These are phyloP conservation scores for Whalleya microplaca DNA, from an alignment of 2,329 filamentous ascomycete genomes.

Conservation along the genomic window DNA sequence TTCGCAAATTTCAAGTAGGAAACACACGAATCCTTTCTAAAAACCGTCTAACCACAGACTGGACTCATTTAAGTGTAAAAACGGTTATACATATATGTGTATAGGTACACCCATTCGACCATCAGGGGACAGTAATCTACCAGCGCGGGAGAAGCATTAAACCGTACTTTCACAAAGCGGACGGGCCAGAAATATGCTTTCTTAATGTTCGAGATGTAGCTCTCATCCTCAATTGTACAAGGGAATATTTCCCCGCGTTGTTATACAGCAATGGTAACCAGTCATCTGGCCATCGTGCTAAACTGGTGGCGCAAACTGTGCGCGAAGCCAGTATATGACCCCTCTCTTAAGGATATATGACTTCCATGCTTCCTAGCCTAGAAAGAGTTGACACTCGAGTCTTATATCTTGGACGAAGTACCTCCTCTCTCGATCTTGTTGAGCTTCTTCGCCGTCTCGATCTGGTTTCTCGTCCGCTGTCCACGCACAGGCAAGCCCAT, in stretches of 20 bases:
- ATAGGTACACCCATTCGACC: not conserved
- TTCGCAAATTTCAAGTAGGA: too few species aligned
- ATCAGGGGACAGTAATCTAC: not conserved
- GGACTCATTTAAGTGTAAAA: too few species aligned
- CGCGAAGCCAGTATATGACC: not conserved
- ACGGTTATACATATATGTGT: too few species aligned
- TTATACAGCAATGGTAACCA: constrained; percentile 1
- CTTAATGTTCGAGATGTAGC: constrained; percentile 1
- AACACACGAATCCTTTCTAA: too few species aligned
- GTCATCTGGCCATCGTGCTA: not conserved
- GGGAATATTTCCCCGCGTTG: constrained; percentile 5
- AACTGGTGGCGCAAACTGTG: not conserved
- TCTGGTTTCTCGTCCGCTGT: constrained; percentile 82
- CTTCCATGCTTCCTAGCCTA: not conserved
- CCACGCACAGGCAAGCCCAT: constrained; percentile 91
- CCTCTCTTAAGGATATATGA: constrained; percentile 11
- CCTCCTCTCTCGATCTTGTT: constrained; percentile 59
- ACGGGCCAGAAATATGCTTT: not conserved
- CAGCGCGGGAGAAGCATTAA: not conserved
- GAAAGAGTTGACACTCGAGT: not conserved
- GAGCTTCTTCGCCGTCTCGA: constrained; percentile 62
- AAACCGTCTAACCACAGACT: too few species aligned
- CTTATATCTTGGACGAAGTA: constrained; percentile 22
- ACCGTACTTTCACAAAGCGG: not conserved
- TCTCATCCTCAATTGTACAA: constrained; percentile 13